Base-by-base conservation (phyloP, 495 filamentous ascomycete species). In the Trichoderma parareesei region DNA sequence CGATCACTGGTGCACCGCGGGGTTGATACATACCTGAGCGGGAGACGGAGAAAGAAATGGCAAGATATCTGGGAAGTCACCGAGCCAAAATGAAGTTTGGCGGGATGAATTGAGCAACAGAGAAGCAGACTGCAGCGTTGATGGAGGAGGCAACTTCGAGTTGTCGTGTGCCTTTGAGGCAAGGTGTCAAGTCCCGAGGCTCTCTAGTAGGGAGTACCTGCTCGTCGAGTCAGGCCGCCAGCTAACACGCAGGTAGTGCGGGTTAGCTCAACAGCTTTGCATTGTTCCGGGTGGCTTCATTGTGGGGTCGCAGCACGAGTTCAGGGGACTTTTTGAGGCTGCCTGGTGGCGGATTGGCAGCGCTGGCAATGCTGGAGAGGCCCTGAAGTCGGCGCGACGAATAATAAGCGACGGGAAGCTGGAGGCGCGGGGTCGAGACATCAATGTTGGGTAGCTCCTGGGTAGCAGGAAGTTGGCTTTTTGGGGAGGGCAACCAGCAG, bases 31-130 rank as follows among this genome's bases (percentile, higher is more conserved):
- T 57, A 57, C 53, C 53, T 57, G 53, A 37, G 53, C 53, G 33
- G 33, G 16, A 11, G 53, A 57, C 53, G 9, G 9, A 57, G 20
- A n/a, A 57, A 38, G 53, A 57, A 10, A 57, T 57, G 11, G 9
- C 9, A 57, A 1, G 10, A 13, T 37, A 4, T 57, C 18, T 57
- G 20, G 27, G 53, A 35, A 7, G 37, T 27, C 37, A 57, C 53
- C 53, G 37, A 57, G 53, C 53, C 27, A 27, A 35, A 5, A 35
- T 4, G 4, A 37, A 57, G 27, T 14, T 57, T 57, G 53, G 53
- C 37, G 37, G 8, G 53, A 57, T 57, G 53, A 57, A 57, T 57
- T 57, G 53, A 57, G 53, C 27, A 57, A 57, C 53, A 57, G 18
- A 57, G 18, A 27, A 57, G 53, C 53, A 57, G 27, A 57, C 37